Base-by-base conservation (phyloP, 2,329 filamentous ascomycete species). In the Verticillium nonalfalfae region DNA sequence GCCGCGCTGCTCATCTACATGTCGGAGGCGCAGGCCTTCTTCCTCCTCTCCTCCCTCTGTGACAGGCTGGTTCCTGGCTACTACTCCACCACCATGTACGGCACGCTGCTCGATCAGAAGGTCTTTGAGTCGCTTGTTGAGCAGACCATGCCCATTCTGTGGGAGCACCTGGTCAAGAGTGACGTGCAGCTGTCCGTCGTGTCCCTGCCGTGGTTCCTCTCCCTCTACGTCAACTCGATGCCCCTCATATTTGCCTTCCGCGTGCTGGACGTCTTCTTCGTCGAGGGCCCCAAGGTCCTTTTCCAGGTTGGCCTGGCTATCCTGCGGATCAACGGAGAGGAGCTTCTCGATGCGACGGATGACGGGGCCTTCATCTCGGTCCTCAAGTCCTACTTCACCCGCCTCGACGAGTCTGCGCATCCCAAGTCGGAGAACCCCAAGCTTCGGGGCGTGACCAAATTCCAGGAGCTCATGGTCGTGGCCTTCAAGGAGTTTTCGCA, bases 51-150 rank as follows among this genome's bases (percentile, higher is more conserved):
- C 1, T 84, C 94, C 1, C 82, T 99, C 15, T 99, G 95, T 78
- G 94, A 98, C 73, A 89, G 94, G 56, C 81, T 99, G 1, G 85
- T 98, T 3, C 95, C 95, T 0, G 95, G 95, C 4, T 99, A 99
- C 78, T 99, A 99, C 75, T 98, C 94, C 5, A 96, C 90, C 18
- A 99, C 96, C 66, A 99, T 99, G 95, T 99, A 99, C 75, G 95
- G 95, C 68, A 99, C 95, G 1, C 81, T 99, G 5, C 84, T 99
- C 45, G 95, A 99, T 71, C 95, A 99, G 71, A 92, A 95, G 68
- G 95, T 99, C 14, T 99, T 99, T 69, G 95, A 99, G 76, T 96
- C 91, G 2, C 81, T 99, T 4, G 95, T 99, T n/a, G 95, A 99
- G 75, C 95, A 92, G 78, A 99, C 95, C 1, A 98, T 99, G 93